Evolutionary conservation across 257 asterid genomes (phyloP).

Genomic region (Scutellaria baicalensis): DNA sequence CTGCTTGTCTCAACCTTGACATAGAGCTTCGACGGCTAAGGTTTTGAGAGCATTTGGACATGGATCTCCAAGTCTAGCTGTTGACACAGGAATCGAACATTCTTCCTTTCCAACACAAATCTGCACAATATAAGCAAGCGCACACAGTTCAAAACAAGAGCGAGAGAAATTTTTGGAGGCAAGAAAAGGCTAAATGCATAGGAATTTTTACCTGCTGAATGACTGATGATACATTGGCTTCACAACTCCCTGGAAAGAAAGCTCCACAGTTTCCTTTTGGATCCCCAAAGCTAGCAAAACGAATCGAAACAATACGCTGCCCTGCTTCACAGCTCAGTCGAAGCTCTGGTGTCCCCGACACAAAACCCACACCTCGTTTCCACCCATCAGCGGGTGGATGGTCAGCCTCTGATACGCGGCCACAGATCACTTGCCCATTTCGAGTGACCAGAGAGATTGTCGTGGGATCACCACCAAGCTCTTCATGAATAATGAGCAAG

Average conservation of each 20-base stretch:
- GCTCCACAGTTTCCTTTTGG: slow-evolving; percentile 58
- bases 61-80: slow-evolving; percentile 41
- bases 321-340: slow-evolving; percentile 54
- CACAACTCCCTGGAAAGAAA: slow-evolving; percentile 36
- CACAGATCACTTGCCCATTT: slow-evolving; percentile 43
- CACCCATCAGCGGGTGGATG: slow-evolving; percentile 64
- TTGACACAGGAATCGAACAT: slow-evolving; percentile 44
- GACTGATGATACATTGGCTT: slow-evolving; percentile 30
- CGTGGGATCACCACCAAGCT: slow-evolving; percentile 64
- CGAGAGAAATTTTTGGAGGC: not conserved
- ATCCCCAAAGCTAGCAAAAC: slow-evolving; percentile 55
- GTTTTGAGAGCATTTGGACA: slow-evolving; percentile 46
- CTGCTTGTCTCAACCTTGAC: slow-evolving; percentile 25
- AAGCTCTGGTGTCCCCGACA: slow-evolving; percentile 34
- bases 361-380: slow-evolving; percentile 34
- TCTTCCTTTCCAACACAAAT: slow-evolving; percentile 42
- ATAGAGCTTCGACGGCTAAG: slow-evolving; percentile 61
- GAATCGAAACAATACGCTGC: slow-evolving; percentile 42
- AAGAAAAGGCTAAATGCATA: not conserved
- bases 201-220: slow-evolving; percentile 40
- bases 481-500: slow-evolving; percentile 68
- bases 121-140: slow-evolving; percentile 23
- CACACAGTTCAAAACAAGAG: not conserved
- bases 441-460: slow-evolving; percentile 35
- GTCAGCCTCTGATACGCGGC: slow-evolving; percentile 41